phyloP scores from a whole-genome alignment of 2,329 filamentous ascomycete genomes.

The Phialocephala sp. region DNA sequence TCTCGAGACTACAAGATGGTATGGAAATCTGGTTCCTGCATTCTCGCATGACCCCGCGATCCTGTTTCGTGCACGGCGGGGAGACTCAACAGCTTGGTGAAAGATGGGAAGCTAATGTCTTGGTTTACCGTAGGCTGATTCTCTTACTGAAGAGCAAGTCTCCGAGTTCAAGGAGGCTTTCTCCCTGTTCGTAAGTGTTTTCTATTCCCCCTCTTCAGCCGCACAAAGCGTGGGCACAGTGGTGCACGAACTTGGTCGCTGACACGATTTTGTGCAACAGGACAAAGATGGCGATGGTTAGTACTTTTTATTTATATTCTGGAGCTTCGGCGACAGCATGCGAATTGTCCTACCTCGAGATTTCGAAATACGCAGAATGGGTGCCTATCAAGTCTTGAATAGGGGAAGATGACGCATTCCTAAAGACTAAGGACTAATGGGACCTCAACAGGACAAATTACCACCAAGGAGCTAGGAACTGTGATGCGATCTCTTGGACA shows the following conservation, averaged over 20 bases:
- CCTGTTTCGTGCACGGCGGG: slow-evolving; percentile 23
- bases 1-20: slow-evolving; percentile 34
- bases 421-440: slow-evolving; percentile 31
- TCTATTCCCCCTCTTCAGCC: slow-evolving; percentile 25
- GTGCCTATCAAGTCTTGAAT: slow-evolving; percentile 17
- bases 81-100: slow-evolving; percentile 22
- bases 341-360: slow-evolving; percentile 1
- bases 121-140: slow-evolving; percentile 74
- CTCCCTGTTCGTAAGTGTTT: slow-evolving; percentile 92
- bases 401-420: background rate
- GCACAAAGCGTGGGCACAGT: slow-evolving; percentile 22
- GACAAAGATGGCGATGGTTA: slow-evolving; percentile 92
- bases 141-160: slow-evolving; percentile 99
- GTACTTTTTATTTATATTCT: slow-evolving; percentile 46
- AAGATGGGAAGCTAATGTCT: slow-evolving; percentile 33
- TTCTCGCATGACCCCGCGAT: slow-evolving; percentile 36
- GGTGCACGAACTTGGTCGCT: slow-evolving; percentile 34
- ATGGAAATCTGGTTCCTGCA: slow-evolving; percentile 23
- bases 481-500: slow-evolving; percentile 91
- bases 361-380: slow-evolving; percentile 6
- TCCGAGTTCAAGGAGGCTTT: slow-evolving; percentile 99
- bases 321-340: background rate
- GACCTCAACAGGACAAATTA: slow-evolving; percentile 74
- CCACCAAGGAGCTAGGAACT: slow-evolving; percentile 87
- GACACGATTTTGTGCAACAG: slow-evolving; percentile 51